Conservation (phyloP, 768 basidiomycete genomes). For the Hysterangium stoloniferum region DNA sequence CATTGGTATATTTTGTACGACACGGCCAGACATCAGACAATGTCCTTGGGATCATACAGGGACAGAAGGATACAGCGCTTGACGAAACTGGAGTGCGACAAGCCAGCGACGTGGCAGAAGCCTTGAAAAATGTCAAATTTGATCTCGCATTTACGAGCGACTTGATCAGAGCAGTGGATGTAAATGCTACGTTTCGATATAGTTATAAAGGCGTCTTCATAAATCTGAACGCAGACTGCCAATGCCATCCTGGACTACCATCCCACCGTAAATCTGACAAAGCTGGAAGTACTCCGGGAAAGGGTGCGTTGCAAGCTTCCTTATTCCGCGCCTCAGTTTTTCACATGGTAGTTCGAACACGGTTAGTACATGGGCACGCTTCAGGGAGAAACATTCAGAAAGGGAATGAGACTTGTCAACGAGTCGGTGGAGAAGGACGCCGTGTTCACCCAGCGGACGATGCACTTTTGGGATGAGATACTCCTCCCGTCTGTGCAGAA, state of each 20-base stretch:
- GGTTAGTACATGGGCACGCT: constrained; percentile 52
- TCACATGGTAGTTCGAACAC: too few species aligned
- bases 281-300: constrained; percentile 49
- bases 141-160: constrained; percentile 63
- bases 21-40: constrained; percentile 79
- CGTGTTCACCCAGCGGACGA: constrained; percentile 40
- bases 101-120: constrained; percentile 46
- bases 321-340: not conserved
- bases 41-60: constrained; percentile 56
- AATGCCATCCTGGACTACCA: constrained; percentile 53
- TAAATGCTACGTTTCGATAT: constrained; percentile 28
- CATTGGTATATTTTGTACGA: constrained; percentile 57
- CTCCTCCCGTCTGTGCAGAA: constrained; percentile 26
- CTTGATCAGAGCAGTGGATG: constrained; percentile 58
- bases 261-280: constrained; percentile 35
- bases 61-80: constrained; percentile 62
- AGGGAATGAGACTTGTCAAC: not conserved
- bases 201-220: too few species aligned
- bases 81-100: constrained; percentile 57
- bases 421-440: constrained; percentile 27
- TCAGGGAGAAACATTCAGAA: constrained; percentile 35
- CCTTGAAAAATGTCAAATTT: constrained; percentile 48
- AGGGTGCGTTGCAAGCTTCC: constrained; percentile 37
- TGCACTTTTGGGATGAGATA: constrained; percentile 53
- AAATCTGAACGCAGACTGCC: constrained; percentile 47